Evolutionary conservation across 352 stramenopile species (phyloP).

Genomic region (Phytopythium kandeliae): DNA sequence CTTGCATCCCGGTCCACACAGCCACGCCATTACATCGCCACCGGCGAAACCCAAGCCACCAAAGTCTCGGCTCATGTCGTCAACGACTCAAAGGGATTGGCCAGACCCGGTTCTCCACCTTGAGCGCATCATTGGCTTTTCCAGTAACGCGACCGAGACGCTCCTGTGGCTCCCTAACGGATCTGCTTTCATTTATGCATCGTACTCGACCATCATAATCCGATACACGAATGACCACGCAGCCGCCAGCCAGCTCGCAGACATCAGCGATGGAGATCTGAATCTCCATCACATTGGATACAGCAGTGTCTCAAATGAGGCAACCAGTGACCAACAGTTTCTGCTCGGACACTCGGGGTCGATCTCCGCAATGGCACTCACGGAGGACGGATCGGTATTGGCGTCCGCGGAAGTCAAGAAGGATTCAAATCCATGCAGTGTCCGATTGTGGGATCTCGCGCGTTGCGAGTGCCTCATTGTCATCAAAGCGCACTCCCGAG

Average conservation of each 20-base stretch:
- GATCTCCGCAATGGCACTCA: constrained; percentile 36
- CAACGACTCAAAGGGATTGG: constrained; percentile 40
- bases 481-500: constrained; percentile 40
- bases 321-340: constrained; percentile 19
- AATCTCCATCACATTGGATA: background rate
- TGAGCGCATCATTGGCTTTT: constrained; percentile 56
- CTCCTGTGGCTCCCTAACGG: constrained; percentile 45
- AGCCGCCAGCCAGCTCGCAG: background rate
- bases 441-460: constrained; percentile 55
- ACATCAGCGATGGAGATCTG: background rate
- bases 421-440: constrained; percentile 16
- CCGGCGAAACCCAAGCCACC: background rate
- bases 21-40: too few relatives aligned
- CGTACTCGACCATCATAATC: constrained; percentile 57
- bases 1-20: background rate
- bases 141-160: constrained; percentile 30
- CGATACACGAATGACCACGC: constrained; percentile 19
- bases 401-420: constrained; percentile 37
- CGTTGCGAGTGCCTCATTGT: constrained; percentile 36
- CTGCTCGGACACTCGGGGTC: constrained; percentile 29
- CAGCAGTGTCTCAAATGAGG: background rate
- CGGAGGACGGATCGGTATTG: constrained; percentile 30
- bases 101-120: constrained; percentile 62
- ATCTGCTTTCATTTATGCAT: constrained; percentile 51
- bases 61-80: constrained; percentile 13